Base-by-base conservation (phyloP, 2,329 filamentous ascomycete species). In the Pseudocercospora crystallina region DNA sequence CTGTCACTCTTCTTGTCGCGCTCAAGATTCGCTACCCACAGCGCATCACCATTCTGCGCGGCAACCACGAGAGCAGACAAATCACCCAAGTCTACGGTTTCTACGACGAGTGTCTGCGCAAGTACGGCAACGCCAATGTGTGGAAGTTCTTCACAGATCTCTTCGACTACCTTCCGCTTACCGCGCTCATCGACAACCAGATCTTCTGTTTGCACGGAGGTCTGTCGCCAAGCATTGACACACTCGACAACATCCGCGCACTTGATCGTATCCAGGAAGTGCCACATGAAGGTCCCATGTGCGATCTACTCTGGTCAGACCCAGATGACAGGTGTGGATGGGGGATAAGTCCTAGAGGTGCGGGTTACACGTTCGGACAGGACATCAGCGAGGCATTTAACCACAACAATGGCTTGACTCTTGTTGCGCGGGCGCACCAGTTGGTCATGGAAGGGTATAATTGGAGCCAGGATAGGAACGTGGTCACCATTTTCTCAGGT, bases 381-480 rank as follows among this genome's bases (percentile, higher is more conserved):
- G 92, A 97, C 70, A 97, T 97, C 65, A 96, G 90, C 32, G 92
- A 99, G 76, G 92, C 92, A 1, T 99, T 99, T 78, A 97, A 97
- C 74, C 92, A 97, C 71, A 97, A 97, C 80, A 99, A 99, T 68
- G 92, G 91, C 50, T 77, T 99, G 73, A 97, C 92, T 47, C 79
- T 97, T 57, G 95, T 99, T 68, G 94, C 94, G 54, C 83, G 94
- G 73, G 94, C 94, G 49, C 94, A 99, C 80, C 94, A 99, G 77
- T 78, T 99, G 71, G 94, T 99, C 54, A 99, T 97, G 92, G 94
- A 99, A 73, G 94, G 94, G 42, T 99, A 97, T 75, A 99, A 97
- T 72, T 99, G 94, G 94, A 96, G 91, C 60, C 94, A 97, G 73
- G 94, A 97, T 70, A 80, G 92, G 61, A 97, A 99, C 63, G 94